Evolutionary conservation across 768 basidiomycete species (phyloP), one percentile per base, ranked within the genome.

Genomic region (Tulasnella sp.): DNA sequence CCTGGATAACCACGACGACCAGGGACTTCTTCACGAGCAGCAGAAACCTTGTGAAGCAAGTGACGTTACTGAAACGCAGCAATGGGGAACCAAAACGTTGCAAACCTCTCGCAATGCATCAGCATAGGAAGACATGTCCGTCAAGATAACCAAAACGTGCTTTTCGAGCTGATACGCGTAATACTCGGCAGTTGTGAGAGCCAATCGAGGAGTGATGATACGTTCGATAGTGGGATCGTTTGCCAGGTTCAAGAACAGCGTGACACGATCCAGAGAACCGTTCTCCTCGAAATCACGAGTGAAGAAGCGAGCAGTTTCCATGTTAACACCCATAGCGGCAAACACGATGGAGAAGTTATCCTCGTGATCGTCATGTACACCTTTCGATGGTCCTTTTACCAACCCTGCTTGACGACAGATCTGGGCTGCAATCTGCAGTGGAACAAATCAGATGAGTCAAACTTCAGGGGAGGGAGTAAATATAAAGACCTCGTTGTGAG

Each of bases 271-370:
- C 56, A 98, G 75, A 73, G 83, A 86, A 48, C 95, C 95, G 64
- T 95, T 96, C 61, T 95, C 93, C 68, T 98, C 92, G 65, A 98
- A 98, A 71, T 99, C 95, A 65, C 92, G 87, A 68, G 93, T 92
- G 84, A 99, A 99, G 75, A 95, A 99, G 47, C 93, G 81, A 42
- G 95, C 95, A 5, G 95, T 98, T 68, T 99, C 95, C 91, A 95
- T 95, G 72, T 99, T 99, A 54, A 93, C 95, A 76, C 95, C 95
- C 95, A 99, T 98, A 34, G 95, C 95, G 51, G 92, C 95, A 65
- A 98, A 99, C 42, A 98, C 95, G 62, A 99, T 92, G 42, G 90
- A 93, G 76, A 99, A 99, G 69, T 99, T 99, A 71, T 99, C 93
- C 72, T 95, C 93, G 68, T 98, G 93, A 50, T 91, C 93, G 63